phyloP scores from a whole-genome alignment of 192 early-diverging fungal species.

The Dispira simplex region DNA sequence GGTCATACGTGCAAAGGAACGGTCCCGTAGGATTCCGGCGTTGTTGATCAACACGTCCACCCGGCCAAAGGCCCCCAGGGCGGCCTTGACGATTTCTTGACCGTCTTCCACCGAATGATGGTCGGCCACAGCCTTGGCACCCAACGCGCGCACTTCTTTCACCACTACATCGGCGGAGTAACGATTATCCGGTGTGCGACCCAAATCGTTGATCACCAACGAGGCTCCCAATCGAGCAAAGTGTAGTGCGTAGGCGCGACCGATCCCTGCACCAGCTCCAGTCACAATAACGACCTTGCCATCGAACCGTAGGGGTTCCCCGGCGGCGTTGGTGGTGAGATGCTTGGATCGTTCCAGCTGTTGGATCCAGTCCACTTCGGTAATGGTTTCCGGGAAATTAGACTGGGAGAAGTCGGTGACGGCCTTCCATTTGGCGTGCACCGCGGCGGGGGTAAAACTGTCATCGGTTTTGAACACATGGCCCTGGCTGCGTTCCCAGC shows the following conservation, averaged over 20 bases:
- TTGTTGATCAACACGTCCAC: slow-evolving; percentile 89
- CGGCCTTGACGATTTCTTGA: slow-evolving; percentile 83
- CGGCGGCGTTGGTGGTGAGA: slow-evolving; percentile 41
- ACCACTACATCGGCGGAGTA: slow-evolving; percentile 62
- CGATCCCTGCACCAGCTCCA: slow-evolving; percentile 88
- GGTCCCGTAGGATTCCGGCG: slow-evolving; percentile 93
- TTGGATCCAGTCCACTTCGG: slow-evolving; percentile 70
- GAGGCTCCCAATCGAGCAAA: slow-evolving; percentile 74
- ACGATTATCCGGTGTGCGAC: slow-evolving; percentile 34
- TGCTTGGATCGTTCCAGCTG: slow-evolving; percentile 60
- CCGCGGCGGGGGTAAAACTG: slow-evolving; percentile 68
- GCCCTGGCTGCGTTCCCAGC: slow-evolving; percentile 81
- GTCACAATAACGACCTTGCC: slow-evolving; percentile 77
- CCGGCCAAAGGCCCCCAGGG: slow-evolving; percentile 67
- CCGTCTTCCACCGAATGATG: slow-evolving; percentile 96
- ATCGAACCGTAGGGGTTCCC: slow-evolving; percentile 44
- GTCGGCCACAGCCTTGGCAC: slow-evolving; percentile 83
- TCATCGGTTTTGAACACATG: slow-evolving; percentile 83
- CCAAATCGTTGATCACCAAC: slow-evolving; percentile 91
- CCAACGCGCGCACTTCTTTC: slow-evolving; percentile 57
- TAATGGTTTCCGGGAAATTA: slow-evolving; percentile 52
- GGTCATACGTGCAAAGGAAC: slow-evolving; percentile 79
- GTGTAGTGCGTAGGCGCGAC: slow-evolving; percentile 71
- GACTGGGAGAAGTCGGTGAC: slow-evolving; percentile 50
- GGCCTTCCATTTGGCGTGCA: slow-evolving; percentile 58